Evolutionary conservation across 257 asterid species (phyloP).

Genomic region (Solanum dulcamara): DNA sequence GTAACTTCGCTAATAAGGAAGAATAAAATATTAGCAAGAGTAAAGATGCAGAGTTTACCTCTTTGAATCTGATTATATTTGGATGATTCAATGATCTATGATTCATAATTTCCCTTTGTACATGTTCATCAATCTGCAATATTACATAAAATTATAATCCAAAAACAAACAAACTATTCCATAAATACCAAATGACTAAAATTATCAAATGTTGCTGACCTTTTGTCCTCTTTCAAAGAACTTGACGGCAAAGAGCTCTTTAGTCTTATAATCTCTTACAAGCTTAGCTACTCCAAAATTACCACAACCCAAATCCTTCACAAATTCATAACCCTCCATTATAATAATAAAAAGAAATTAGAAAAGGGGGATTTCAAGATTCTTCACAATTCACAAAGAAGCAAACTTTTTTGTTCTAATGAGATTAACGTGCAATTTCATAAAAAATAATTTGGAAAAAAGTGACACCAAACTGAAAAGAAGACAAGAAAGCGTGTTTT

Average conservation of each 20-base stretch:
- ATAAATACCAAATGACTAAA: neutral
- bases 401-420: neutral
- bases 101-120: constrained; percentile 70
- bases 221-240: constrained; percentile 67
- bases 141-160: neutral
- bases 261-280: constrained; percentile 55
- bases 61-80: constrained; percentile 75
- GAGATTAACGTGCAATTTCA: neutral
- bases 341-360: neutral
- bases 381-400: neutral
- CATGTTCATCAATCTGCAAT: constrained; percentile 72
- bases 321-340: constrained; percentile 68
- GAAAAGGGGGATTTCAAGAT: neutral
- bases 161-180: neutral
- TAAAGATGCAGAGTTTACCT: constrained; percentile 20
- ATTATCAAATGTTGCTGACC: constrained; percentile 10
- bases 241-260: constrained; percentile 75
- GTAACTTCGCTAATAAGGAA: neutral
- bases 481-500: neutral
- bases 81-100: constrained; percentile 79
- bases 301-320: constrained; percentile 73
- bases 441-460: neutral
- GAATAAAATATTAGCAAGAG: neutral
- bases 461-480: neutral
- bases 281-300: constrained; percentile 79